phyloP scores from a whole-genome alignment of 192 early-diverging fungal genomes.

The Podila epicladia region DNA sequence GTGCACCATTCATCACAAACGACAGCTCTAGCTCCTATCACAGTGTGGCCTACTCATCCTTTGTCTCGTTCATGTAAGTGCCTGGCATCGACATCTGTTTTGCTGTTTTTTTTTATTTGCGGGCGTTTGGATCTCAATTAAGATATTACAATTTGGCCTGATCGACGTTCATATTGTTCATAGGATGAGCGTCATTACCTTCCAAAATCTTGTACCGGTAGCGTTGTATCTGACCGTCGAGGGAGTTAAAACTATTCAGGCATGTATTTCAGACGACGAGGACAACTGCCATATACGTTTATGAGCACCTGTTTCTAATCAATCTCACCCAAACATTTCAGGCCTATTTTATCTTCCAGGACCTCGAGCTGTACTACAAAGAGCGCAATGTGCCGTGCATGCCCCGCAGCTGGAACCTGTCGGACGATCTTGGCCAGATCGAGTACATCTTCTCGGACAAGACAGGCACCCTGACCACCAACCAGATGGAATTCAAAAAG shows the following conservation, averaged over 20 bases:
- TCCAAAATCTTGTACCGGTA: conserved; percentile 78
- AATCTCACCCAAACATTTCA: conserved; percentile 23
- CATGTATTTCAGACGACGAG: conserved; percentile 8
- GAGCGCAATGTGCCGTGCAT: conserved; percentile 65
- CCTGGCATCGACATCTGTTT: neutral
- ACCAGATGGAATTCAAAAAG: conserved; percentile 83
- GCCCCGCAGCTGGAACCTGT: conserved; percentile 75
- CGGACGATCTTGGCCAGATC: conserved; percentile 81
- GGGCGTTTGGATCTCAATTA: too few relatives aligned
- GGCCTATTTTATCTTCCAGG: conserved; percentile 77
- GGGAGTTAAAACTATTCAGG: conserved; percentile 70
- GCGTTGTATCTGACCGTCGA: conserved; percentile 71
- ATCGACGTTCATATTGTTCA: conserved; percentile 11
- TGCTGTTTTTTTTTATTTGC: too few relatives aligned
- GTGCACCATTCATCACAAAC: neutral
- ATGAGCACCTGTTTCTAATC: neutral
- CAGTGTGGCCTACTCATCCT: conserved; percentile 11
- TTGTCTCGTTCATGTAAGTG: conserved; percentile 9
- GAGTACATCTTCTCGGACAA: conserved; percentile 89
- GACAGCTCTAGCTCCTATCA: neutral
- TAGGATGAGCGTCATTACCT: conserved; percentile 60
- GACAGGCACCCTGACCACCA: conserved; percentile 82
- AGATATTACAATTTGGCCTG: too few relatives aligned
- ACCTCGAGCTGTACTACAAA: conserved; percentile 72
- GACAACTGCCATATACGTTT: too few relatives aligned